phyloP scores from a whole-genome alignment of 2,329 filamentous ascomycete species.

The Curvularia lunata region DNA sequence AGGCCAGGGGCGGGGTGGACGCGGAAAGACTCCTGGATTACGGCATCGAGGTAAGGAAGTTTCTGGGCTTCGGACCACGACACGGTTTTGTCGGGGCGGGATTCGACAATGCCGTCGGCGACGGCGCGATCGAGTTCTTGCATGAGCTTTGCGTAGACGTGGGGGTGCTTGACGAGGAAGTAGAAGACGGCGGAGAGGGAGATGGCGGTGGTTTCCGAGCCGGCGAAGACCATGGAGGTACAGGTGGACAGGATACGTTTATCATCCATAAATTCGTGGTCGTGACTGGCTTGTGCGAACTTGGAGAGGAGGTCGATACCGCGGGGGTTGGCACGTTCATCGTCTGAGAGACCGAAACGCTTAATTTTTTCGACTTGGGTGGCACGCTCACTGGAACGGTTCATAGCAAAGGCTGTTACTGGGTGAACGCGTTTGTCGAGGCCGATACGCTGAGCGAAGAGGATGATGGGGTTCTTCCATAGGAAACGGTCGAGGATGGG shows the following conservation, averaged over 20 bases:
- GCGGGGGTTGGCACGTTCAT: slow-evolving; percentile 36
- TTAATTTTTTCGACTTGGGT: slow-evolving; percentile 59
- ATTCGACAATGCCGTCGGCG: slow-evolving; percentile 55
- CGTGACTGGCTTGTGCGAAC: slow-evolving; percentile 71
- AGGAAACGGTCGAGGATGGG: slow-evolving; percentile 72
- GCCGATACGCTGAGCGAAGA: slow-evolving; percentile 71
- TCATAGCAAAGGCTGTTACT: slow-evolving; percentile 73
- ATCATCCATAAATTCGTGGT: slow-evolving; percentile 75
- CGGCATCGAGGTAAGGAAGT: slow-evolving; percentile 77
- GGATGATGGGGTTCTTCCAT: slow-evolving; percentile 76
- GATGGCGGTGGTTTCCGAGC: slow-evolving; percentile 81
- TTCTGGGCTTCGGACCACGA: slow-evolving; percentile 73
- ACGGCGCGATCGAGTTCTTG: slow-evolving; percentile 68
- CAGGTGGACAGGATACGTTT: slow-evolving; percentile 72
- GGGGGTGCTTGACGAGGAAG: slow-evolving; percentile 70
- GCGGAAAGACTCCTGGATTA: slow-evolving; percentile 78
- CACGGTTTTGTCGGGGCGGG: slow-evolving; percentile 62
- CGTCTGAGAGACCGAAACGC: slow-evolving; percentile 48
- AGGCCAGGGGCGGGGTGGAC: slow-evolving; percentile 76
- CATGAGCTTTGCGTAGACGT: slow-evolving; percentile 61
- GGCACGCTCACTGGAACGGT: slow-evolving; percentile 70
- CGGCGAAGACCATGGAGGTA: slow-evolving; percentile 74
- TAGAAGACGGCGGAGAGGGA: slow-evolving; percentile 75
- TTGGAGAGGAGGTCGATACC: slow-evolving; percentile 71
- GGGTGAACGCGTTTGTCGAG: slow-evolving; percentile 73